Evolutionary conservation across 345 rosid genomes (phyloP).

Genomic region (Geranium rotundifolium): DNA sequence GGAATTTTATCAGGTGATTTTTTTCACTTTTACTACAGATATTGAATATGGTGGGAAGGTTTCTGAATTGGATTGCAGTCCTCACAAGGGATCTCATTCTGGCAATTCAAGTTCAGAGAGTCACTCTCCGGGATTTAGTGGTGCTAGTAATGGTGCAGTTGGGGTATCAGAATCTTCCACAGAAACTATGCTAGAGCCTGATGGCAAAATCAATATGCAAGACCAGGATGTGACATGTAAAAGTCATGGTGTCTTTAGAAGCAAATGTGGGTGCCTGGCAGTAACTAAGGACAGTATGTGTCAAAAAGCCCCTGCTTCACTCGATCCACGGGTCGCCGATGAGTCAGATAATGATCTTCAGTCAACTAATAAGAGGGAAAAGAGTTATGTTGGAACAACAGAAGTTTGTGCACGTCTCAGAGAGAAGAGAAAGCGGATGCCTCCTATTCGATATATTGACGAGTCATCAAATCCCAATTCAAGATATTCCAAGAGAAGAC

Average conservation of each 20-base stretch:
- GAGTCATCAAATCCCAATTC: conserved; percentile 26
- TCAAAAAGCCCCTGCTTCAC: conserved; percentile 8
- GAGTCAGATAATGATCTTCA: conserved; percentile 36
- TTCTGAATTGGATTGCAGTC: conserved; percentile 27
- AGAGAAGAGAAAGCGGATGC: conserved; percentile 36
- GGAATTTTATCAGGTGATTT: neutral
- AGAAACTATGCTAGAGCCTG: conserved; percentile 20
- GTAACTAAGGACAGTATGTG: conserved; percentile 11
- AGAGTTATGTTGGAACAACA: conserved; percentile 18
- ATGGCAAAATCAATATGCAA: conserved; percentile 4
- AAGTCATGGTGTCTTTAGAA: conserved; percentile 9
- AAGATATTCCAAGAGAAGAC: conserved; percentile 7
- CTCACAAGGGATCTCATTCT: conserved; percentile 15
- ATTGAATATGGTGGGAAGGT: conserved; percentile 40
- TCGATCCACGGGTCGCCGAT: conserved; percentile 16
- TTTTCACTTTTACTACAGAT: conserved; percentile 28
- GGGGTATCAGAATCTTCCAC: conserved; percentile 45
- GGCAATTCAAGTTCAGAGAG: conserved; percentile 49
- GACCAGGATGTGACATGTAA: conserved; percentile 15
- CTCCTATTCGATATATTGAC: conserved; percentile 43
- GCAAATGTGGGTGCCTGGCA: conserved; percentile 14
- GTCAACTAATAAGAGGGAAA: conserved; percentile 25
- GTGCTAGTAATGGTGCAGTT: conserved; percentile 31
- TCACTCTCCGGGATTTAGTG: conserved; percentile 54
- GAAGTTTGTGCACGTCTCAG: conserved; percentile 9